phyloP scores from a whole-genome alignment of 768 basidiomycete genomes.

The Mycena alexandri region DNA sequence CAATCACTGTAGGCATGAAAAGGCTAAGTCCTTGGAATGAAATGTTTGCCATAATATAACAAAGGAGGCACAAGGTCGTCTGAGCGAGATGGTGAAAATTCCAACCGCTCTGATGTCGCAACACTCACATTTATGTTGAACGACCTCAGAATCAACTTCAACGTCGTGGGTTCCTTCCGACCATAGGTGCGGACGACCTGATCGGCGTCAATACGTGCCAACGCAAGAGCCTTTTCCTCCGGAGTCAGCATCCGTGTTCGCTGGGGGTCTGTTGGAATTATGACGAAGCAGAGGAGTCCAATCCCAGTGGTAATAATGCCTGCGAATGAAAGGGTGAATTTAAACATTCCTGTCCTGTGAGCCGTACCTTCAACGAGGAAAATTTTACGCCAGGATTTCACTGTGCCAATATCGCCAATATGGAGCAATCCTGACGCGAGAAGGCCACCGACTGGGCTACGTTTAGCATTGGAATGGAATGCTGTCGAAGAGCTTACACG shows the following conservation, averaged over 20 bases:
- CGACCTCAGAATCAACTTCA: slow-evolving; percentile 45
- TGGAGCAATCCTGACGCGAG: slow-evolving; percentile 52
- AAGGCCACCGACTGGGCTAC: slow-evolving; percentile 51
- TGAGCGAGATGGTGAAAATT: slow-evolving; percentile 23
- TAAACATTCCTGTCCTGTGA: background rate
- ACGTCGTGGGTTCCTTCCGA: slow-evolving; percentile 46
- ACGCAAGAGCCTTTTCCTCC: slow-evolving; percentile 50
- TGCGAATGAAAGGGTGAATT: slow-evolving; percentile 16
- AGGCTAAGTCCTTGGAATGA: slow-evolving; percentile 60
- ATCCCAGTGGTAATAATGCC: slow-evolving; percentile 54
- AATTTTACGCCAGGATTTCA: slow-evolving; percentile 56
- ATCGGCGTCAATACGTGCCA: slow-evolving; percentile 52
- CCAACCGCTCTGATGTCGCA: background rate
- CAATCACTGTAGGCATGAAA: slow-evolving; percentile 62
- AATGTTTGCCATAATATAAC: slow-evolving; percentile 54
- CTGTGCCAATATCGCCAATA: slow-evolving; percentile 45
- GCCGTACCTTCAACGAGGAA: slow-evolving; percentile 56
- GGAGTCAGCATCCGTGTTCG: slow-evolving; percentile 48
- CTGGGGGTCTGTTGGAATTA: slow-evolving; percentile 53
- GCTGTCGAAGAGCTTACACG: slow-evolving; percentile 44
- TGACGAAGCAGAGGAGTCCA: slow-evolving; percentile 50
- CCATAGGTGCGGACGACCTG: slow-evolving; percentile 46
- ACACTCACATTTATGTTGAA: slow-evolving; percentile 50
- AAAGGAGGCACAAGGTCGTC: slow-evolving; percentile 48
- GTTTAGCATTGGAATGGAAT: background rate